Base-by-base conservation (phyloP, 345 rosid genomes). In the Cardiospermum halicacabum region DNA sequence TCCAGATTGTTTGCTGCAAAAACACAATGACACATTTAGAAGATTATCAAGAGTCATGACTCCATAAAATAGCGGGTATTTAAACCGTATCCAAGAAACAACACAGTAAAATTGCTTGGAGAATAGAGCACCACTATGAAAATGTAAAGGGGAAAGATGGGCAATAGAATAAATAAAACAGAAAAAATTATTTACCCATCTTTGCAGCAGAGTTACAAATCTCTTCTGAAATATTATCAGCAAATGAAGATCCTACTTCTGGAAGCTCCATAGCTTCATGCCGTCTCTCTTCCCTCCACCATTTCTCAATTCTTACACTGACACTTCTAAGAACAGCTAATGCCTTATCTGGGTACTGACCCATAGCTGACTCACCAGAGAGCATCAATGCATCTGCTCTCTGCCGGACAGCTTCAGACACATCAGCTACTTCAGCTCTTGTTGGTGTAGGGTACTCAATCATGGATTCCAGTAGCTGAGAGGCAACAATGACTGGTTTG, bases 361-460 rank as follows among this genome's bases (percentile, higher is more conserved):
- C 99, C 99, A 95, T 95, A 26, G 99, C 99, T 10, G 99, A 95
- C 80, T 95, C 99, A 51, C 98, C 98, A 69, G 99, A 95, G 69
- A 95, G 96, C 98, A 91, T 91, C 70, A 91, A 74, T 56, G 96
- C 99, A 78, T 95, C 99, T 22, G 99, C 84, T 72, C 97, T 74
- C 77, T 95, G 99, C 78, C 99, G 86, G 56, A 95, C 96, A 25
- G 99, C 98, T 73, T 95, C 99, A 15, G 99, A 95, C 36, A 95
- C 96, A 69, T 95, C 98, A 3, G 99, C 98, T 60, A 95, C 99
- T 82, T 95, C 98, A 22, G 99, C 99, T 77, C 99, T 85, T 49
- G 99, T 95, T 39, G 99, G 98, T 39, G 99, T 95, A 63, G 99
- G 99, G 78, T 89, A 91, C 64, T 95, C 99, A 49, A 95, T 89